Base-by-base conservation (phyloP, 495 filamentous ascomycete genomes). In the Penicillium cosmopolitanum region DNA sequence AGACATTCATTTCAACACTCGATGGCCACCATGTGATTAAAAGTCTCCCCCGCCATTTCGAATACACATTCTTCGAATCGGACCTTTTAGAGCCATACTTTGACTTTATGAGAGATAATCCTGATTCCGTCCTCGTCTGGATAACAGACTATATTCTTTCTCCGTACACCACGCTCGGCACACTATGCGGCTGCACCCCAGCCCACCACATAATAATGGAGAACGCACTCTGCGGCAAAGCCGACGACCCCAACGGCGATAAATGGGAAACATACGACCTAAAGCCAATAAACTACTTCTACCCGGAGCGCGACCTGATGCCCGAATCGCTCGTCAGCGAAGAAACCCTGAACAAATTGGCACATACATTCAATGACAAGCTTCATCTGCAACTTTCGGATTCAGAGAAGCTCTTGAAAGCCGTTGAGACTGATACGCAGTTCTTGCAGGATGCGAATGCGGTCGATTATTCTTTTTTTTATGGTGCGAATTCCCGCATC, bases 181-280 rank as follows among this genome's bases (percentile, higher is more conserved):
- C 77, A 13, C 44, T 85, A 0, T 58, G 88, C 5, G 75, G 83
- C 1, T 71, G 77, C 5, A 80, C 84, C 0, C 87, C 88, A 0
- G 81, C 82, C 0, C 85, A 88, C 61, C 86, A 90, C 66, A 84
- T 91, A 61, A 77, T 90, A 61, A 91, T 90, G 87, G 87, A 90
- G 48, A 89, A 90, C 67, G 76, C 87, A 51, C 73, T 89, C 43
- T 83, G 83, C 64, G 87, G 85, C 4, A 70, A 80, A 52, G 72
- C 71, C 2, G 68, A 77, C 7, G 75, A 80, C 48, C 65, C 69
- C 0, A 69, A 70, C 3, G 64, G 75, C 3, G 69, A 73, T 0
- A 73, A 78, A 9, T 91, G 87, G 87, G 86, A 90, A 57, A 81
- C 80, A 0, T 90, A 86, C 74, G 87, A 91, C 42, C 81, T 91